phyloP scores from a whole-genome alignment of 345 rosid genomes.

The Boechera retrofracta region DNA sequence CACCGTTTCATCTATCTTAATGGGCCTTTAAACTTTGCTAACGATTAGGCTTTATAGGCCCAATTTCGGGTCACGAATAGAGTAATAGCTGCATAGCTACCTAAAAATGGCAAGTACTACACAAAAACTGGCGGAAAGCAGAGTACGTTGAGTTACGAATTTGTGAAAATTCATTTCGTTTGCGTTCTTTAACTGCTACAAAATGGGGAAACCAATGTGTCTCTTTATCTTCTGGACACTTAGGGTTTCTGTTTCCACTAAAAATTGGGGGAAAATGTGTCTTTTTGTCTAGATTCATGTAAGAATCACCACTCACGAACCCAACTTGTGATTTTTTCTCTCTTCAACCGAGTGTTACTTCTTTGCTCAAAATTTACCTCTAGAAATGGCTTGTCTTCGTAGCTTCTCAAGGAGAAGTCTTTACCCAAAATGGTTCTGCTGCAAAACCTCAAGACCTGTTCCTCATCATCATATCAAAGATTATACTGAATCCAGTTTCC shows the following conservation, averaged over 20 bases:
- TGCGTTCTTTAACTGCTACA: constrained; percentile 1
- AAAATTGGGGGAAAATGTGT: constrained; percentile 4
- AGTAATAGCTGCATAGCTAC: not conserved
- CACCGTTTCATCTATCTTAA: not conserved
- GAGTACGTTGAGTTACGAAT: constrained; percentile 7
- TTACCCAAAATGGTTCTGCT: constrained; percentile 18
- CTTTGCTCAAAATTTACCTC: not conserved
- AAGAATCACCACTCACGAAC: not conserved
- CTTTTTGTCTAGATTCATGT: not conserved
- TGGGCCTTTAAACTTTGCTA: not conserved
- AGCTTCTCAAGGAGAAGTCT: constrained; percentile 27
- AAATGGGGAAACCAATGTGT: constrained; percentile 8
- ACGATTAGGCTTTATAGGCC: not conserved
- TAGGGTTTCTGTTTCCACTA: not conserved
- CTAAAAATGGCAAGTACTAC: constrained; percentile 4
- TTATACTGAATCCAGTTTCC: constrained; percentile 24
- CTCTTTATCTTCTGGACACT: constrained; percentile 5
- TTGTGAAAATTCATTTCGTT: constrained; percentile 4
- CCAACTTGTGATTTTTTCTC: no score
- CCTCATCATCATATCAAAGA: constrained; percentile 27
- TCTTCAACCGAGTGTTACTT: no score
- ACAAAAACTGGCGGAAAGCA: constrained; percentile 3
- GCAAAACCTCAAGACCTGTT: constrained; percentile 10
- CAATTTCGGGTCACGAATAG: not conserved
- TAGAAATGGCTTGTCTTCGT: constrained; percentile 28